Base-by-base conservation (phyloP, 148 eudicot genomes). In the Rhododendron molle region DNA sequence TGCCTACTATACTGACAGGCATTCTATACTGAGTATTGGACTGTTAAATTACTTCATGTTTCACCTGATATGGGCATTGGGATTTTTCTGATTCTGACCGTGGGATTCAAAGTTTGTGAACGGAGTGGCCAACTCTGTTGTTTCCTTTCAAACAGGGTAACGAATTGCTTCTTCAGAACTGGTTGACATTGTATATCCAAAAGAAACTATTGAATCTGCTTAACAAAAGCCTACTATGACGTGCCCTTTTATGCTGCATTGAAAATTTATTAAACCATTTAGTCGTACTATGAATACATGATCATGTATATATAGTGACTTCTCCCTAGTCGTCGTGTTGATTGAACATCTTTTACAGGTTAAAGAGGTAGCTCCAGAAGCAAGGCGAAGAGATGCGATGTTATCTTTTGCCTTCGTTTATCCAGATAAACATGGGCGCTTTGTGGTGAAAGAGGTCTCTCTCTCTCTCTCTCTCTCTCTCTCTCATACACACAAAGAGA, bases 331-430 rank as follows among this genome's bases (percentile, higher is more conserved):
- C 1, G 16, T 40, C n/a, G 6, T 20, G 12, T 54, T 78, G 76
- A 30, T 46, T 78, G 16, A 8, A 2, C 18, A n/a, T 87, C n/a
- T 82, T 84, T 87, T 86, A 12, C 86, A 96, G 97, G 98, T 94
- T 60, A 92, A 90, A 90, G 94, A 96, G 93, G 98, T 94, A 67
- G 92, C 91, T 78, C 98, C 94, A 78, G 95, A 91, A 88, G 98
- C 96, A 49, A 93, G 91, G 85, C 91, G 92, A 86, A 86, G 91
- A 85, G 92, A 91, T 85, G 94, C 98, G 73, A 72, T 84, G 83
- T 88, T 96, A 43, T 94, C 97, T 69, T 94, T 94, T 90, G 95
- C 98, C 85, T 90, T 96, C 67, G 98, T 94, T 65, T 96, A 90
- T 89, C 98, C 98, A 26, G 89, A 89, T 87, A 92, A 85, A 78